Conservation (phyloP, 495 filamentous ascomycete species). For the Umbilicaria muhlenbergii region DNA sequence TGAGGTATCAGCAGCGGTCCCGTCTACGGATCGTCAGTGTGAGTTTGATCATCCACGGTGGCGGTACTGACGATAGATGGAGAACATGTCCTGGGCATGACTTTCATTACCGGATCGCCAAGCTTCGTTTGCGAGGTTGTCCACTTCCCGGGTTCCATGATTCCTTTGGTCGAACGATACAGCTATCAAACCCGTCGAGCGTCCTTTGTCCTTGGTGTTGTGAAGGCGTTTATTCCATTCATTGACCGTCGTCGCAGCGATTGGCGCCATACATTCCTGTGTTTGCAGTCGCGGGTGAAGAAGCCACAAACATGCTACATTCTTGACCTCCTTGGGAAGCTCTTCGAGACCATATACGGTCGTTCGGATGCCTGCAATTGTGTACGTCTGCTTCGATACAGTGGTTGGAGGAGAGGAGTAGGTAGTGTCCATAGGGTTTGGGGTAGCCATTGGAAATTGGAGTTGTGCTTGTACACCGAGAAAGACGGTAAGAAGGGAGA, state of each 20-base stretch:
- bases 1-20: constrained; percentile 60
- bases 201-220: constrained; percentile 11
- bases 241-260: constrained; percentile 37
- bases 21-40: constrained; percentile 27
- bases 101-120: constrained; percentile 68
- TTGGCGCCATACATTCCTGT: constrained; percentile 51
- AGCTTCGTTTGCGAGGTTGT: constrained; percentile 43
- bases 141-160: constrained; percentile 58
- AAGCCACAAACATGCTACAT: constrained; percentile 68
- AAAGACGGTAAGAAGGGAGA: too few species aligned
- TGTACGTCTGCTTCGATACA: constrained; percentile 43
- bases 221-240: constrained; percentile 36
- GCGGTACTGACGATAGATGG: constrained; percentile 34
- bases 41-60: not conserved
- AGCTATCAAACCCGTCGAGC: constrained; percentile 46
- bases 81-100: constrained; percentile 85
- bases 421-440: constrained; percentile 19
- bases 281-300: constrained; percentile 60
- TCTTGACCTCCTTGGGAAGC: constrained; percentile 29
- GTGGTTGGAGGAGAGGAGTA: constrained; percentile 17
- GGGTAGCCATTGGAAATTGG: constrained; percentile 3
- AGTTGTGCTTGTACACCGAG: too few species aligned
- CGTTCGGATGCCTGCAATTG: constrained; percentile 61
- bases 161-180: constrained; percentile 83
- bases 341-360: constrained; percentile 70